These are phyloP conservation scores for Populus pruinosa DNA, from an alignment of 345 rosid species.

Conservation along the genomic window DNA sequence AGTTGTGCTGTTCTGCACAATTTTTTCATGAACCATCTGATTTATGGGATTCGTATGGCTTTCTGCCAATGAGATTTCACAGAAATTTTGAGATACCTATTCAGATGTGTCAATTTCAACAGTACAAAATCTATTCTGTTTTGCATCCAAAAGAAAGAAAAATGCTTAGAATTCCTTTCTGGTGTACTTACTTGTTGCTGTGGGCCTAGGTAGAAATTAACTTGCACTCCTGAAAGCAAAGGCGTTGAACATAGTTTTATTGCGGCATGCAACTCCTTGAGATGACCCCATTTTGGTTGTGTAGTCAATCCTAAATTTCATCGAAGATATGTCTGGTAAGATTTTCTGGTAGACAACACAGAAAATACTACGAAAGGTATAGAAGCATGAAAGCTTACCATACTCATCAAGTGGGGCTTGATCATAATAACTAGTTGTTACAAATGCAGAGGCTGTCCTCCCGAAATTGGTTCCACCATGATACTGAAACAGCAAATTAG, in stretches of 20 bases:
- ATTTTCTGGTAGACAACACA: background rate
- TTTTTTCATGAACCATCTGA: too few species aligned
- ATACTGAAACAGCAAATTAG: constrained; percentile 38
- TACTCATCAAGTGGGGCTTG: constrained; percentile 86
- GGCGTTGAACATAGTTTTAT: constrained; percentile 52
- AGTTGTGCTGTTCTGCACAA: too few species aligned
- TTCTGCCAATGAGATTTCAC: too few species aligned
- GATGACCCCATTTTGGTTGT: constrained; percentile 84
- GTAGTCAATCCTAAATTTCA: constrained; percentile 49
- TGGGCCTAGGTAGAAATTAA: constrained; percentile 37
- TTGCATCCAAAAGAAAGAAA: background rate
- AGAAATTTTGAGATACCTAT: too few species aligned
- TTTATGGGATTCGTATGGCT: too few species aligned
- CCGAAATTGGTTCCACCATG: constrained; percentile 93
- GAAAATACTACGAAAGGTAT: background rate
- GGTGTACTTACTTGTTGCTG: constrained; percentile 51
- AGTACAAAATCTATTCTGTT: too few species aligned
- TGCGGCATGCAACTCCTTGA: constrained; percentile 64
- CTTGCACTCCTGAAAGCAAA: constrained; percentile 46
- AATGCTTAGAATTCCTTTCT: background rate
- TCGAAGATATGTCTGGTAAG: background rate
- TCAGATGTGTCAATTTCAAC: too few species aligned
- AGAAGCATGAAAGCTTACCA: constrained; percentile 36
- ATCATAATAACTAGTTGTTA: constrained; percentile 64
- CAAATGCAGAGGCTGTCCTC: constrained; percentile 53